These are phyloP conservation scores for Xylariales sp. DNA, from an alignment of 2,329 filamentous ascomycete genomes.

Conservation along the genomic window DNA sequence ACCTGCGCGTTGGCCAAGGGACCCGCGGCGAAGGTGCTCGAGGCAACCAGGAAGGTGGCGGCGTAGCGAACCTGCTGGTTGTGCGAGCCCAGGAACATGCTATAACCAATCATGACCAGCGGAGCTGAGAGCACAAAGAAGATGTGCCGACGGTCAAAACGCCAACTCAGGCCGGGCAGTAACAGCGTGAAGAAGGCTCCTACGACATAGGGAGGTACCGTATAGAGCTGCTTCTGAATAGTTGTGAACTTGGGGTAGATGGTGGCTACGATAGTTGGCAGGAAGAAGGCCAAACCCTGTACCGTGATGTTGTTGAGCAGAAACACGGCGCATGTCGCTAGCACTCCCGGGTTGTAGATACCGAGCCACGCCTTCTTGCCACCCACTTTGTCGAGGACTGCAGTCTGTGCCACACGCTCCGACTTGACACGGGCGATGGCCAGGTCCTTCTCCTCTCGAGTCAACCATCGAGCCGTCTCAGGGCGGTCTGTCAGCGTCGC, in stretches of 20 bases:
- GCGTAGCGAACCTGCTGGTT: constrained; percentile 56
- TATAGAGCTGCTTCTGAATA: constrained; percentile 63
- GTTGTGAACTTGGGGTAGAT: constrained; percentile 57
- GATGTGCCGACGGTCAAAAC: constrained; percentile 53
- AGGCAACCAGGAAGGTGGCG: constrained; percentile 65
- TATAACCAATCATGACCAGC: constrained; percentile 64
- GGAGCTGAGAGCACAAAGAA: constrained; percentile 59
- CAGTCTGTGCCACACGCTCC: constrained; percentile 58
- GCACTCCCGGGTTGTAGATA: constrained; percentile 55
- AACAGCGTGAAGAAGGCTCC: constrained; percentile 63
- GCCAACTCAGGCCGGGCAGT: constrained; percentile 58
- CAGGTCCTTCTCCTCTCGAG: constrained; percentile 60
- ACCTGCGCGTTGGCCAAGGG: constrained; percentile 64
- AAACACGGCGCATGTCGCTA: constrained; percentile 20
- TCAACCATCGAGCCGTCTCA: constrained; percentile 63
- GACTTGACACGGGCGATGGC: constrained; percentile 65
- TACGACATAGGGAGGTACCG: constrained; percentile 66
- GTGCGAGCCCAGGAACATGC: constrained; percentile 61
- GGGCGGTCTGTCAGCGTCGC: constrained; percentile 65
- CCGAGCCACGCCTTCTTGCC: constrained; percentile 54
- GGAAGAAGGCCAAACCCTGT: constrained; percentile 66
- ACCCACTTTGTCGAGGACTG: constrained; percentile 61
- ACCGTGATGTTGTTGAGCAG: constrained; percentile 52
- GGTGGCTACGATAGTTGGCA: constrained; percentile 64
- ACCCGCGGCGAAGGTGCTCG: constrained; percentile 59